Evolutionary conservation across 1,284 basidiomycete genomes (phyloP), one percentile per base, ranked within the genome.

Genomic region (Fomitopsis schrenkii): DNA sequence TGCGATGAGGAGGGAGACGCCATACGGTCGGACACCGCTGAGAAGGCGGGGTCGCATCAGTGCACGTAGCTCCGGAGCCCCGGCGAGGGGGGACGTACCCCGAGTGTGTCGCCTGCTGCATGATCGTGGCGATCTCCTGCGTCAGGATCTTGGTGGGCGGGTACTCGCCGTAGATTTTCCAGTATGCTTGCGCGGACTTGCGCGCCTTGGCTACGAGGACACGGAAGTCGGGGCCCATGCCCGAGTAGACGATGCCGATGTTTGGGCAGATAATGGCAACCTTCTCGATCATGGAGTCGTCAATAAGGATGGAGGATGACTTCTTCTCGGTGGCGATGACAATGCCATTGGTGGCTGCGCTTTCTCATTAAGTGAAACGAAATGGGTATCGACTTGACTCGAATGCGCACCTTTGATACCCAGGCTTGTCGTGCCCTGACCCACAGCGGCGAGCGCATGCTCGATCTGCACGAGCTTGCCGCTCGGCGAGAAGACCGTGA

Each of bases 291-390:
- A 97, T 94, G 17, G 93, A 93, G 76, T 98, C 95, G 80, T 99
- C 97, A 66, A 99, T 94, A 64, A 99, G 86, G 68, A 98, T 90
- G 19, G 97, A 99, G 17, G 96, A 95, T 9, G 95, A 88, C 79
- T 98, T 98, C 88, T 99, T 99, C 81, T 99, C 97, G 2, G 97
- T 98, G 33, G 97, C 97, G 68, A 99, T 95, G 64, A 99, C 97
- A 69, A 99, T 95, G 59, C 97, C 97, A 76, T 99, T 98, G 46
- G 96, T 93, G 40, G 97, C 96, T 98, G 75, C 6, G 66, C 67
- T 30, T 52, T 61, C 38, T 57, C 26, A 28, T 38, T 52, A 14
- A 48, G 14, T 42, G 36, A 54, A 60, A 30, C 57, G 26, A 30
- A 30, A 55, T n/a, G 10, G 48, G 30, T 3, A 50, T 14, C 28